Percentiles rank a stretch among this genome's conserved stretches.
Conservation (phyloP, 2,329 filamentous ascomycete species). For the Colletotrichum eleusines region DNA sequence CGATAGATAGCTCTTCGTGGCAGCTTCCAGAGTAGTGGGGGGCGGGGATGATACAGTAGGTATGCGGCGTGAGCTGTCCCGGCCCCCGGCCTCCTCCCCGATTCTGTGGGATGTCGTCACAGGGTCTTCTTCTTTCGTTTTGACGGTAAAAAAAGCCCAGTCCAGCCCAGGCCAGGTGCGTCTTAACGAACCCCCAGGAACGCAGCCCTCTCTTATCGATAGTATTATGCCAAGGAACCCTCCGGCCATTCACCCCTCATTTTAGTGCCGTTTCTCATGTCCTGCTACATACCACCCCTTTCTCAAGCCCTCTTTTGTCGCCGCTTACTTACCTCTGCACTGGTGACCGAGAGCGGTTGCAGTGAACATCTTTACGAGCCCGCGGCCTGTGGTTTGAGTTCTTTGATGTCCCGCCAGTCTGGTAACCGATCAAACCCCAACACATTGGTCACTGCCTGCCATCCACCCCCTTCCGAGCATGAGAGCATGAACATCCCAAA, state of each 20-base stretch:
- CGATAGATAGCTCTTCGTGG: conserved; percentile 1
- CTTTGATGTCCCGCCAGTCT: background rate
- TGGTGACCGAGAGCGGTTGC: background rate
- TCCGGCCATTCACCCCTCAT: conserved; percentile 16
- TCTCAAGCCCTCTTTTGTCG: background rate
- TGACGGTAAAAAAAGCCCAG: conserved; percentile 8
- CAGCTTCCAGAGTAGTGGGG: background rate
- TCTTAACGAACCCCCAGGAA: background rate
- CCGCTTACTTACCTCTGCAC: background rate
- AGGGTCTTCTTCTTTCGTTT: conserved; percentile 13
- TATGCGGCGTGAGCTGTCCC: conserved; percentile 3
- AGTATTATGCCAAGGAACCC: background rate
- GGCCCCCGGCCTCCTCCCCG: background rate
- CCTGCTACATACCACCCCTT: background rate
- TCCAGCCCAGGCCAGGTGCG: background rate
- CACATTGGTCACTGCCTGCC: background rate
- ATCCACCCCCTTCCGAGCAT: background rate
- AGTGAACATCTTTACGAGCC: background rate
- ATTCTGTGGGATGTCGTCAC: conserved; percentile 18
- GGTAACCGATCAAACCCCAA: background rate
- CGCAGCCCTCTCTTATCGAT: conserved; percentile 12
- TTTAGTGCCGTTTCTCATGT: conserved; percentile 10
- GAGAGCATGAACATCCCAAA: conserved; percentile 8
- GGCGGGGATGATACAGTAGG: no score
- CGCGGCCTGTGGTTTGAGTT: background rate